Evolutionary conservation across 345 rosid species (phyloP), one percentile per base, ranked within the genome.

Genomic region (Aquilaria yunnanensis): DNA sequence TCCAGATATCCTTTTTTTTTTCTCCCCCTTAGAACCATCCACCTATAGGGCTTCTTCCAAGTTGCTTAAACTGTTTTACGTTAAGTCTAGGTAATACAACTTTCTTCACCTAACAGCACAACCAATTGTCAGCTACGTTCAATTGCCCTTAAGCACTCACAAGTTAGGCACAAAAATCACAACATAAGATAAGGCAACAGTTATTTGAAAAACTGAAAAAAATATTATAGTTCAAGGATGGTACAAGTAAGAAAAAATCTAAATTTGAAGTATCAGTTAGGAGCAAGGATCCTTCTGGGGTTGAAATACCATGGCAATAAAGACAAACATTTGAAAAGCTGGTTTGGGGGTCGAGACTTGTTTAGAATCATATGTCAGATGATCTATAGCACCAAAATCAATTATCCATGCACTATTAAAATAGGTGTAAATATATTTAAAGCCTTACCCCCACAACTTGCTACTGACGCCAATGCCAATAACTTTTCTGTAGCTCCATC

Each of bases 131-230:
- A 32, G 32, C 46, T 9, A 66, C 1, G 23, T 23, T 23, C 23
- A 23, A 23, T 23, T 58, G 23, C 58, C 57, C 50, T 66, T 49
- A 50, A 66, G 58, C 2, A 66, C 50, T 48, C 29, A 66, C 49
- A 32, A 56, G 11, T 47, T 10, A 57, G 49, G 23, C 23, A 23
- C 23, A 23, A 23, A 23, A 23, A 23, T 23, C 23, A 23, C 23
- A 23, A 23, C 23, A 23, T 23, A 23, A 23, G 23, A 23, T 23
- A 23, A 23, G 23, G 23, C 23, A 23, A 23, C 23, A 23, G 23
- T 23, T 23, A 23, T 23, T 23, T 23, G 23, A 23, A 23, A 23
- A 23, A 23, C 23, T 23, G 23, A 23, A 0, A 23, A 23, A 23
- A 23, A 23, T 23, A 23, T 23, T 23, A 23, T 23, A 23, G 23